A percentile compares a stretch with the other conserved stretches of the same genome.
phyloP scores from a whole-genome alignment of 352 stramenopile species.

The Stephanocyclus meneghinianus region DNA sequence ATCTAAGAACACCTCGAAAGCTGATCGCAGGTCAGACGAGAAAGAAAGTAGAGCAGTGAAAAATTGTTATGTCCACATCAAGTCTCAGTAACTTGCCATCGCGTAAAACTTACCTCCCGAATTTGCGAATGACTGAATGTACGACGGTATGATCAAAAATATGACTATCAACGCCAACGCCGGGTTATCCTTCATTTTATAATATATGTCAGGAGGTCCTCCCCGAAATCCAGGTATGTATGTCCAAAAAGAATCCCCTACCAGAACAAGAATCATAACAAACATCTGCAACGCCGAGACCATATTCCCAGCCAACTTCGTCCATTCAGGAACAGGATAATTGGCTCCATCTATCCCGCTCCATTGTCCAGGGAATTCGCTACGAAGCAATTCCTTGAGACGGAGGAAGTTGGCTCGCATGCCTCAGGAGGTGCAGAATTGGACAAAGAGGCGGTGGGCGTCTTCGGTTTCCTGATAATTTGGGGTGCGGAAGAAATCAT shows the following conservation, averaged over 20 bases:
- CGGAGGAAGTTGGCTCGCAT: conserved; percentile 78
- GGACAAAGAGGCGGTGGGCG: conserved; percentile 41
- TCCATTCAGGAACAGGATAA: conserved; percentile 67
- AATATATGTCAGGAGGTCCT: conserved; percentile 57
- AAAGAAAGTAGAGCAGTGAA: neutral
- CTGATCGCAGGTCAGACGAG: conserved; percentile 9
- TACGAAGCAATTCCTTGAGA: conserved; percentile 64
- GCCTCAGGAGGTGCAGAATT: conserved; percentile 64
- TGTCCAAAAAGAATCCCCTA: conserved; percentile 64
- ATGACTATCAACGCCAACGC: conserved; percentile 62
- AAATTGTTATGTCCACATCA: neutral
- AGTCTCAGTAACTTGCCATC: neutral
- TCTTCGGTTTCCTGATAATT: conserved; percentile 21
- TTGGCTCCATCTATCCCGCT: conserved; percentile 68
- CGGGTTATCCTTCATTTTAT: conserved; percentile 70
- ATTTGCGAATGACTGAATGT: conserved; percentile 61
- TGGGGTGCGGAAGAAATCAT: neutral
- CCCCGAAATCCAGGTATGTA: conserved; percentile 53
- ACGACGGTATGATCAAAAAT: conserved; percentile 74
- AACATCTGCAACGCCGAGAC: conserved; percentile 66
- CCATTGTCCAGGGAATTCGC: conserved; percentile 71
- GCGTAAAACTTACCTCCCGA: conserved; percentile 36
- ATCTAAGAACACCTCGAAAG: conserved; percentile 81
- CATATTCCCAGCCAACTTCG: conserved; percentile 45
- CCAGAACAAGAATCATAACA: conserved; percentile 58